Conservation (phyloP, 202 grass and related monocot species). For the Schoenoplectus tabernaemontani region DNA sequence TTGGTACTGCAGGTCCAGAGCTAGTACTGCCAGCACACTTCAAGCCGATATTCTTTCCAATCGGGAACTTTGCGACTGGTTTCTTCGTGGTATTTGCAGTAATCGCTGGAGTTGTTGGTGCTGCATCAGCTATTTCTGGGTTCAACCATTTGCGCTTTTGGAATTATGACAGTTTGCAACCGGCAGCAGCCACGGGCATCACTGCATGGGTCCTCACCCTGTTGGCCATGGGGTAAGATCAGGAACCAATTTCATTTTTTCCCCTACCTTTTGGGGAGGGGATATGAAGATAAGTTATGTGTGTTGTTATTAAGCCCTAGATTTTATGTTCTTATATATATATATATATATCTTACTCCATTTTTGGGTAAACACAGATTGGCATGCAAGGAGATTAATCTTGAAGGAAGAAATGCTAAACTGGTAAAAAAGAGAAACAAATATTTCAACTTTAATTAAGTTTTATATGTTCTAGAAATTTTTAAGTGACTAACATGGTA, state of each 20-base stretch:
- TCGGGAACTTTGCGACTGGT: slow-evolving; percentile 78
- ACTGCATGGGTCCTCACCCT: slow-evolving; percentile 61
- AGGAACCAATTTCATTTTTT: not conserved
- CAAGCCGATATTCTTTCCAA: slow-evolving; percentile 73
- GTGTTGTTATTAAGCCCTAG: too few species aligned
- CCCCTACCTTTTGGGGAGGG: too few species aligned
- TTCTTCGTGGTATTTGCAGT: slow-evolving; percentile 83
- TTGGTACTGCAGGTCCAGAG: slow-evolving; percentile 37
- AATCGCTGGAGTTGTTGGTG: slow-evolving; percentile 49
- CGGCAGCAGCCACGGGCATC: slow-evolving; percentile 37
- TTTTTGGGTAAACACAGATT: slow-evolving; percentile 31
- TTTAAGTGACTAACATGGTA: not conserved
- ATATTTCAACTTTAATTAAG: not conserved
- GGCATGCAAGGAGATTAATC: slow-evolving; percentile 58
- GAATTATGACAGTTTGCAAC: slow-evolving; percentile 54
- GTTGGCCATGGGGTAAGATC: slow-evolving; percentile 55
- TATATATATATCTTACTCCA: not conserved
- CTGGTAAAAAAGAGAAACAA: slow-evolving; percentile 36
- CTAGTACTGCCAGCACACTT: slow-evolving; percentile 69
- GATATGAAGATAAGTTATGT: too few species aligned
- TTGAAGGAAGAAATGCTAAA: slow-evolving; percentile 56
- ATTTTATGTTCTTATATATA: too few species aligned
- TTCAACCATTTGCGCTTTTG: slow-evolving; percentile 53
- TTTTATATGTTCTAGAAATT: not conserved
- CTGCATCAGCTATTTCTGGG: slow-evolving; percentile 47